Evolutionary conservation across 2,329 filamentous ascomycete species (phyloP), one percentile per base, ranked within the genome.

Genomic region (Fusarium albosuccineum): DNA sequence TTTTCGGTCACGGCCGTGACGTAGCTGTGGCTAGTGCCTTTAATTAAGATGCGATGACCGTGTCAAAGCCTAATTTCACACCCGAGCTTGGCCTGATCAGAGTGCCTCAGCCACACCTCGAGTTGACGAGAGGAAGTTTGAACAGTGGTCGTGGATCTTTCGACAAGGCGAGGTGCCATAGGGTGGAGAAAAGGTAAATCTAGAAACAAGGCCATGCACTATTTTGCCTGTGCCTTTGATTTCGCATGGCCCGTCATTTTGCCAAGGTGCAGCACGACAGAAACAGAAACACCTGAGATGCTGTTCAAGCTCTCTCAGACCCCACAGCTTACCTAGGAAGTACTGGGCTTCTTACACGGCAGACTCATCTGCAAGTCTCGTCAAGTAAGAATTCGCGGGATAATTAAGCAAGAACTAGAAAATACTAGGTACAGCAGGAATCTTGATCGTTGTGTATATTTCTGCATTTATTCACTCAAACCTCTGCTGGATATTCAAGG

Each of bases 71-170:
- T 22, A 39, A 54, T 42, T 26, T 27, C 11, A 29, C 41, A 55
- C 41, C 14, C 9, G 10, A 22, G 30, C 40, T 44, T 17, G 37
- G 40, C 52, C 40, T 39, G 13, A 46, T 45, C 22, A n/a, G 40
- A n/a, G 14, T 29, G 9, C n/a, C 5, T 55, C 42, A 68, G 65
- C 65, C 65, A 68, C 66, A 68, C 9, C 40, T 51, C 36, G 50
- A 6, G 50, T 42, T 37, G 16, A 30, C 14, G 29, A 22, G n/a
- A 29, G 22, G 10, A 8, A 39, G 22, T 29, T 22, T 37, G 17
- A 22, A 40, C 48, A 13, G 14, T 22, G 17, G 17, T 22, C 17
- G 17, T 50, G 34, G 36, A 52, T 26, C 14, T 22, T 16, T 52
- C 36, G 46, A 33, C 46, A n/a, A 17, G 16, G 39, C n/a, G 37